Evolutionary conservation across 805 yeast species (phyloP).

Genomic region (Kurtzmaniella fragi): DNA sequence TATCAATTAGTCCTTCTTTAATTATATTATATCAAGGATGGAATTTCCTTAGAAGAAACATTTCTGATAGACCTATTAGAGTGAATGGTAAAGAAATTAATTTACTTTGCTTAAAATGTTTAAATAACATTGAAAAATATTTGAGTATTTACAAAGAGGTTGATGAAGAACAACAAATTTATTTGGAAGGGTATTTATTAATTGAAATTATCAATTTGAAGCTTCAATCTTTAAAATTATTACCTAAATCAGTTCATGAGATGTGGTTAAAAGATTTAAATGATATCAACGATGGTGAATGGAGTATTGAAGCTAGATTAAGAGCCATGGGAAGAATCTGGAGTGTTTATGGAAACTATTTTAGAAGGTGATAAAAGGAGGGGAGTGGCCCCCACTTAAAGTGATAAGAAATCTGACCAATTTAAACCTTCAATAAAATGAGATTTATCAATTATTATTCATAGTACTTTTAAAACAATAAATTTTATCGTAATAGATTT

Average conservation of each 20-base stretch:
- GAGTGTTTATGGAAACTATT: slow-evolving; percentile 49
- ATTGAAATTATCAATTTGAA: slow-evolving; percentile 61
- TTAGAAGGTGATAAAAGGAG: slow-evolving; percentile 10
- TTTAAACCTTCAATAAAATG: too few relatives aligned
- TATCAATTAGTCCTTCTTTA: slow-evolving; percentile 81
- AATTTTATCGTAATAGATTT: too few relatives aligned
- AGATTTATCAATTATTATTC: too few relatives aligned
- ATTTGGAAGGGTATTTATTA: slow-evolving; percentile 56
- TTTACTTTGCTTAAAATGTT: slow-evolving; percentile 32
- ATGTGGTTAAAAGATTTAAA: slow-evolving; percentile 65
- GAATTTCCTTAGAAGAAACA: slow-evolving; percentile 20
- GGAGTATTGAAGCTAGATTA: slow-evolving; percentile 35
- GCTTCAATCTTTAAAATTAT: slow-evolving; percentile 38
- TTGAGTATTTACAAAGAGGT: slow-evolving; percentile 22
- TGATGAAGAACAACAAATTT: slow-evolving; percentile 20
- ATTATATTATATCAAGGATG: slow-evolving; percentile 49
- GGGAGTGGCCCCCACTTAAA: too few relatives aligned
- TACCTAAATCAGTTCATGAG: slow-evolving; percentile 44
- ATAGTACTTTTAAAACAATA: too few relatives aligned
- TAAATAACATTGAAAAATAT: slow-evolving; percentile 59
- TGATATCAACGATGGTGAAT: slow-evolving; percentile 45
- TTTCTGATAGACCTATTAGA: slow-evolving; percentile 23
- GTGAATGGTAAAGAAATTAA: slow-evolving; percentile 28
- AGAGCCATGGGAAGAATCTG: slow-evolving; percentile 54
- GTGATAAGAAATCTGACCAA: too few relatives aligned